These are phyloP conservation scores for Peronospora belbahrii DNA, from an alignment of 352 stramenopile genomes.

Conservation along the genomic window DNA sequence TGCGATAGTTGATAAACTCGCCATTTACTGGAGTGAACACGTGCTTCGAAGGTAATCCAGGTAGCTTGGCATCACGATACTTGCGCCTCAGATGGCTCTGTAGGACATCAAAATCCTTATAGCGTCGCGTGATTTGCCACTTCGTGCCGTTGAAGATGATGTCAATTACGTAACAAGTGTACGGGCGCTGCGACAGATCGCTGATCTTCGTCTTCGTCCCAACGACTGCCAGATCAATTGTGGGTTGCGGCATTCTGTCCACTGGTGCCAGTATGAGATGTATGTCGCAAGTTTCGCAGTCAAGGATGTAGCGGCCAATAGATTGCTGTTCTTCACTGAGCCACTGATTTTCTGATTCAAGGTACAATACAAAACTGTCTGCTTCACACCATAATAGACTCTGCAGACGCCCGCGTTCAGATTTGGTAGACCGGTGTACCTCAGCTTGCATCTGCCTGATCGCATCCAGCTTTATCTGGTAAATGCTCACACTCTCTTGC, in stretches of 20 bases:
- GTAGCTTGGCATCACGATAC: constrained; percentile 28
- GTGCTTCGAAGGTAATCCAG: constrained; percentile 51
- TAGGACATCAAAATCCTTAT: constrained; percentile 54
- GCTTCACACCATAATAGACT: constrained; percentile 22
- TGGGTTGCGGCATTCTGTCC: constrained; percentile 58
- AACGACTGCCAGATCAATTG: constrained; percentile 47
- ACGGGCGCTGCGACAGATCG: constrained; percentile 62
- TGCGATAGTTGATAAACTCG: constrained; percentile 51
- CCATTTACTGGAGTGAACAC: constrained; percentile 61
- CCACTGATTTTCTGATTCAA: constrained; percentile 34
- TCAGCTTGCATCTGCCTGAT: constrained; percentile 44
- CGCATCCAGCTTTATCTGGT: constrained; percentile 54
- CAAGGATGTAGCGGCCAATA: constrained; percentile 37
- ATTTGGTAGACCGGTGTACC: constrained; percentile 2
- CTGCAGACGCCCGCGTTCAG: constrained; percentile 1
- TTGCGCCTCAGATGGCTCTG: constrained; percentile 33
- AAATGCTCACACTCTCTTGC: constrained; percentile 27
- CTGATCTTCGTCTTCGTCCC: constrained; percentile 73
- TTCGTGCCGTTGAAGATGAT: constrained; percentile 59
- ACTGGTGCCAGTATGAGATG: constrained; percentile 29
- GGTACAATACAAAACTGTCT: constrained; percentile 44
- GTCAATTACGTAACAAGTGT: constrained; percentile 66
- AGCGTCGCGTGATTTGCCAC: constrained; percentile 62
- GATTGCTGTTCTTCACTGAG: constrained; percentile 45
- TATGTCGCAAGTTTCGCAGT: constrained; percentile 23